Conservation (phyloP, 345 rosid species). For the Psidium friedrichsthalianum region DNA sequence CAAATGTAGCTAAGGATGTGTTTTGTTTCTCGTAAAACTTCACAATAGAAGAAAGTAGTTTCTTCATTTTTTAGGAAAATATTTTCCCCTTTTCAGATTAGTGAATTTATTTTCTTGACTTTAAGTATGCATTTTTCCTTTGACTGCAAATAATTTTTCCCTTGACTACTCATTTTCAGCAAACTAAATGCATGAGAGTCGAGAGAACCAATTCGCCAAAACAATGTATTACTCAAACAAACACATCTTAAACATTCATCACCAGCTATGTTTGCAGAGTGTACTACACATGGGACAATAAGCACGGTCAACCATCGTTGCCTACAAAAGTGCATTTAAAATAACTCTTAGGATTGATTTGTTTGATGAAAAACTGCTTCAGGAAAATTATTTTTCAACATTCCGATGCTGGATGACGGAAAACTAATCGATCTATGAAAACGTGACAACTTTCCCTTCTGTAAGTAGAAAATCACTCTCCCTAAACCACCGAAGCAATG, state of each 20-base stretch:
- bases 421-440: background rate
- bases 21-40: background rate
- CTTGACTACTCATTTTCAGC: background rate
- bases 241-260: background rate
- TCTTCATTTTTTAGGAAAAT: accelerated
- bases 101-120: background rate
- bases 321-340: background rate
- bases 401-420: accelerated
- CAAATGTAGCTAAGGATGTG: too few relatives aligned
- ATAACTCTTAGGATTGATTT: background rate
- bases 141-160: background rate
- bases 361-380: background rate
- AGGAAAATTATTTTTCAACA: accelerated
- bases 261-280: background rate
- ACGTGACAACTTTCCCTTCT: too few relatives aligned
- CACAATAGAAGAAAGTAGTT: background rate
- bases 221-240: background rate
- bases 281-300: background rate
- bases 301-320: background rate
- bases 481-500: background rate
- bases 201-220: background rate
- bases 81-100: too few relatives aligned
- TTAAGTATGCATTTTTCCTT: background rate
- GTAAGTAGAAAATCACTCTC: background rate
- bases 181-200: accelerated